phyloP scores from a whole-genome alignment of 805 yeast genomes.

The Candida nemodendra region DNA sequence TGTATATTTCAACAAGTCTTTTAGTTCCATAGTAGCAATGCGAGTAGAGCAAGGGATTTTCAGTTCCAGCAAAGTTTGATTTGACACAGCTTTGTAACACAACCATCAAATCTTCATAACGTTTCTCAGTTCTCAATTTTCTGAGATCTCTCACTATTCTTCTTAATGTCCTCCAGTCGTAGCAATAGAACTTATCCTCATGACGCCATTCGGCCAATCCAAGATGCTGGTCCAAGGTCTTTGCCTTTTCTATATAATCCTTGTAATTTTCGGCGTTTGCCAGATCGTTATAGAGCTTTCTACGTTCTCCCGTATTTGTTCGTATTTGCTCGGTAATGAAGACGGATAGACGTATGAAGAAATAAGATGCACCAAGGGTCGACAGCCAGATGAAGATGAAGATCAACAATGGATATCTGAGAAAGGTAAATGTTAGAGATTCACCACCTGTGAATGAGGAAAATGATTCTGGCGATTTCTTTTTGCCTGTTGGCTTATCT shows the following conservation, averaged over 20 bases:
- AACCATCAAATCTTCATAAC: constrained; percentile 48
- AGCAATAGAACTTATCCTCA: constrained; percentile 60
- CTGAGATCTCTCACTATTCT: constrained; percentile 45
- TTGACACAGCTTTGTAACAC: constrained; percentile 66
- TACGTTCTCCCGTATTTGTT: constrained; percentile 61
- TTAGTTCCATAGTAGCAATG: constrained; percentile 79
- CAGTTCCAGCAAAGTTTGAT: constrained; percentile 76
- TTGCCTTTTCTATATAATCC: constrained; percentile 65
- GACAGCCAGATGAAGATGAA: constrained; percentile 54
- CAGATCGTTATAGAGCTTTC: constrained; percentile 46
- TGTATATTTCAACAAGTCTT: constrained; percentile 52
- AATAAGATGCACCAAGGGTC: constrained; percentile 48
- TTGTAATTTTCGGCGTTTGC: constrained; percentile 48
- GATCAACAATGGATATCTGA: constrained; percentile 66
- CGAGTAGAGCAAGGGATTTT: constrained; percentile 66
- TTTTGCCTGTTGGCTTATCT: constrained; percentile 1
- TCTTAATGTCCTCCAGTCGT: constrained; percentile 61
- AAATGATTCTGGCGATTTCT: background rate
- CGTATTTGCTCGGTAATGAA: constrained; percentile 58
- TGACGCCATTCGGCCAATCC: constrained; percentile 64
- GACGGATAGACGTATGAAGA: constrained; percentile 56
- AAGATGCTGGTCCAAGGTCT: constrained; percentile 52
- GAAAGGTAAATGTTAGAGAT: constrained; percentile 40
- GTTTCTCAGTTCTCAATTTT: constrained; percentile 30
- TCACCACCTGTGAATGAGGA: constrained; percentile 16